Base-by-base conservation (phyloP, 345 rosid species). In the Syzygium grande region DNA sequence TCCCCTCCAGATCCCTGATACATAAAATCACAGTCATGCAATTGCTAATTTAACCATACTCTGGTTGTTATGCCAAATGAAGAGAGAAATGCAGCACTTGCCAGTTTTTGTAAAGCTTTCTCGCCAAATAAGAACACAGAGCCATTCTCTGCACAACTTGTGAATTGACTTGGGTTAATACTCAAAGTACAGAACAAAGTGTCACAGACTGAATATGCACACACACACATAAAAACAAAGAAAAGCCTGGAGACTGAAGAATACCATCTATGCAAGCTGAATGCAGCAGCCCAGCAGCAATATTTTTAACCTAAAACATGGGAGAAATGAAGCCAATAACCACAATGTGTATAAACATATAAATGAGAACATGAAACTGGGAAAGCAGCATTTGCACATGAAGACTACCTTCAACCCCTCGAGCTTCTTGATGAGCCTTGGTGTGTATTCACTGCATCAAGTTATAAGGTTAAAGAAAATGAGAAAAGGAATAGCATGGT, bases 251-350 rank as follows among this genome's bases (percentile, higher is more conserved):
- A 17, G 22, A 73, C 83, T 73, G 83, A 21, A 86, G 56, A 29
- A 86, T 95, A 96, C 99, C 99, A 94, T 93, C 98, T 86, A 94
- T 91, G 91, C 98, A 95, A 22, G 94, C 98, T 84, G 99, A 92
- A 90, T 97, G 99, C 88, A 97, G 92, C 91, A 97, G 91, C 86
- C 99, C 99, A 53, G 99, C 98, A 89, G 98, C 95, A 89, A 94
- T 95, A 53, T 80, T 95, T 90, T 88, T 92, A 46, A 97, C 96
- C 99, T 96, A 88, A 79, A 85, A 90, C 53, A 83, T 84, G 86
- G 58, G 84, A 83, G 85, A 52, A 86, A 86, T 80, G 87, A 90
- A 87, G 88, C 89, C 65, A 90, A 77, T 73, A 73, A 88, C 34
- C 88, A 90, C 84, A 86, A 88, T 87, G 59, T 84, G n/a, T 53